Conservation (phyloP, 2,329 filamentous ascomycete species). For the Amauroascus verrucosus region DNA sequence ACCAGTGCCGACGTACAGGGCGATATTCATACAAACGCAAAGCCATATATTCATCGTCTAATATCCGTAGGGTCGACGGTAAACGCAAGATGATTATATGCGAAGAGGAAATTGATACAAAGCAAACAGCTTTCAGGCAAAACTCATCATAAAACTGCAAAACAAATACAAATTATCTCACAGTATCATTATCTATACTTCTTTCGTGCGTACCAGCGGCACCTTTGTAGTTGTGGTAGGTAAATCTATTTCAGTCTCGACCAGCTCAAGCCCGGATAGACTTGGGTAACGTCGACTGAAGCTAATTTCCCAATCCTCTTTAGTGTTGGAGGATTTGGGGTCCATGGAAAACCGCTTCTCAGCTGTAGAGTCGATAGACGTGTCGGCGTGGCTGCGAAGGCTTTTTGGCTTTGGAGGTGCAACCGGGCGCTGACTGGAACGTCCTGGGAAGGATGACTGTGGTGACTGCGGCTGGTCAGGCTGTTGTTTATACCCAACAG, state of each 20-base stretch:
- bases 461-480: slow-evolving; percentile 15
- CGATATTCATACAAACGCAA: background rate
- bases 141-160: background rate
- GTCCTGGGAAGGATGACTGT: slow-evolving; percentile 20
- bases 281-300: slow-evolving; percentile 84
- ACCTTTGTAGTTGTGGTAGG: slow-evolving; percentile 22
- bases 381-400: slow-evolving; percentile 31
- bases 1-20: background rate
- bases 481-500: slow-evolving; percentile 2
- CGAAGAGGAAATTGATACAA: background rate
- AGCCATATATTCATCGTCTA: slow-evolving; percentile 1
- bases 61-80: background rate
- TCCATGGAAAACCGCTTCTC: background rate
- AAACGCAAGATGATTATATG: slow-evolving; percentile 1
- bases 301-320: slow-evolving; percentile 55
- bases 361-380: background rate
- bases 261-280: slow-evolving; percentile 74
- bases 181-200: slow-evolving; percentile 26
- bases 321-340: slow-evolving; percentile 20
- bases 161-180: background rate
- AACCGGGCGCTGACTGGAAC: slow-evolving; percentile 36
- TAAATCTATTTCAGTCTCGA: slow-evolving; percentile 55
- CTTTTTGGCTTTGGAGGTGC: slow-evolving; percentile 53
- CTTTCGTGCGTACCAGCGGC: slow-evolving; percentile 32
- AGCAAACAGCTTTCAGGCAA: background rate